A percentile compares a stretch with the other conserved stretches of the same genome.
Conservation (phyloP, 2,329 filamentous ascomycete species). For the Chrysoporthe cubensis region DNA sequence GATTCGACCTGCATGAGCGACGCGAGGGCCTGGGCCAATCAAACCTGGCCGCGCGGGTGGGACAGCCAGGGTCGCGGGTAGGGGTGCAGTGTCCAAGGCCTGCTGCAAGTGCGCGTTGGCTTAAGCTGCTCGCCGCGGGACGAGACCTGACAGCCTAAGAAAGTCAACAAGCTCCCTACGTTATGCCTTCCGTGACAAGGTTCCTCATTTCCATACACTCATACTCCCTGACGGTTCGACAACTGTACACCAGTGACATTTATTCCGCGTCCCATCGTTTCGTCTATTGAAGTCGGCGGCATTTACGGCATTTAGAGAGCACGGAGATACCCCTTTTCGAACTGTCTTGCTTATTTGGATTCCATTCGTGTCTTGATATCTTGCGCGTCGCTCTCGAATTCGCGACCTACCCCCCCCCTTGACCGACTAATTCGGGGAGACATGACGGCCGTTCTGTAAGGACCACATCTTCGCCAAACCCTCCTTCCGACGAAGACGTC, state of each 20-base stretch:
- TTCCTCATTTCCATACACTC: slow-evolving; percentile 4
- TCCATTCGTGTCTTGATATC: slow-evolving; percentile 11
- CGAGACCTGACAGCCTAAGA: slow-evolving; percentile 10
- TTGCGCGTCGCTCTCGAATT: slow-evolving; percentile 10
- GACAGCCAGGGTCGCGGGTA: slow-evolving; percentile 2
- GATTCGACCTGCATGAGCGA: not conserved
- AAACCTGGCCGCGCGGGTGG: slow-evolving; percentile 5
- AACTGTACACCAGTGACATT: slow-evolving; percentile 15
- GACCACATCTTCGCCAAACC: not conserved
- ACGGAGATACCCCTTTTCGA: slow-evolving; percentile 23
- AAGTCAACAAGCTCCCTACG: slow-evolving; percentile 10
- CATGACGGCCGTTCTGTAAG: slow-evolving; percentile 27
- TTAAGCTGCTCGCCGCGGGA: not conserved
- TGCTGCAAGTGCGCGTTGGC: slow-evolving; percentile 10
- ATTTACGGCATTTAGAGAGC: slow-evolving; percentile 21
- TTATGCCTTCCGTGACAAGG: not conserved
- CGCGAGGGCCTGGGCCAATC: slow-evolving; percentile 20
- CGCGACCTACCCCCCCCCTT: slow-evolving; percentile 17
- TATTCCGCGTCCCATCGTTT: slow-evolving; percentile 15
- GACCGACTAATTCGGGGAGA: slow-evolving; percentile 25
- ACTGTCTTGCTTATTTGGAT: slow-evolving; percentile 27
- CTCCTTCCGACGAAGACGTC: slow-evolving; percentile 27
- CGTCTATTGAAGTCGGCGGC: slow-evolving; percentile 4
- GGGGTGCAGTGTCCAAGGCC: not conserved
- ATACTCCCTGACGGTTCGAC: not conserved